These are phyloP conservation scores for Moniliella sp. DNA, from an alignment of 1,284 basidiomycete species.

Conservation along the genomic window DNA sequence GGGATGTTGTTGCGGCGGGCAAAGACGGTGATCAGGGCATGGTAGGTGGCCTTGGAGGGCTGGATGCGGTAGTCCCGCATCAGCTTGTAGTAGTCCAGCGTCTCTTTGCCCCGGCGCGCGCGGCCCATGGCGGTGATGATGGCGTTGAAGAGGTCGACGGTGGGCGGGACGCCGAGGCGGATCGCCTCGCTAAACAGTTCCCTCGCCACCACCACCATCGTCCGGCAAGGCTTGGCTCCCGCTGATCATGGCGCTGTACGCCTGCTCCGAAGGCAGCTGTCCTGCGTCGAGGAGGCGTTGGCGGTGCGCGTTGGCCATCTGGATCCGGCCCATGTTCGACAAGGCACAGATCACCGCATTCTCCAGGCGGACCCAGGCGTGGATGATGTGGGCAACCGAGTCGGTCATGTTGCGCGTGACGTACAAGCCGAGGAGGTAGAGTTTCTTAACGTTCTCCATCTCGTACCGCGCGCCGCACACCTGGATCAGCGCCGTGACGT, in stretches of 20 bases:
- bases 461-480: too few relatives aligned
- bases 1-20: constrained; percentile 62
- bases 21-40: constrained; percentile 67
- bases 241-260: constrained; percentile 28
- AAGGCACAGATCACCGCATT: constrained; percentile 26
- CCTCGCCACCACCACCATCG: constrained; percentile 27
- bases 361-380: too few relatives aligned
- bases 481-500: too few relatives aligned
- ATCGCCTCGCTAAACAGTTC: constrained; percentile 30
- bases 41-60: constrained; percentile 76
- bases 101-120: constrained; percentile 27
- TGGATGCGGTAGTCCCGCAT: constrained; percentile 39
- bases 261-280: constrained; percentile 13
- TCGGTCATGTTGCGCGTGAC: too few relatives aligned
- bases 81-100: constrained; percentile 26
- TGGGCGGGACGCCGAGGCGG: constrained; percentile 18
- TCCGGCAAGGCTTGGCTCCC: constrained; percentile 30
- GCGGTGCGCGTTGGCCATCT: constrained; percentile 16
- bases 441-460: too few relatives aligned
- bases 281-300: constrained; percentile 23
- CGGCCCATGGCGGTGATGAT: constrained; percentile 31
- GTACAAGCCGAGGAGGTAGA: too few relatives aligned
- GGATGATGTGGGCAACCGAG: too few relatives aligned
- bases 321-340: constrained; percentile 18
- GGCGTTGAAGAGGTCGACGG: constrained; percentile 28